These are phyloP conservation scores for Starmerella khaoyaiensis DNA, from an alignment of 805 yeast genomes.

Conservation along the genomic window DNA sequence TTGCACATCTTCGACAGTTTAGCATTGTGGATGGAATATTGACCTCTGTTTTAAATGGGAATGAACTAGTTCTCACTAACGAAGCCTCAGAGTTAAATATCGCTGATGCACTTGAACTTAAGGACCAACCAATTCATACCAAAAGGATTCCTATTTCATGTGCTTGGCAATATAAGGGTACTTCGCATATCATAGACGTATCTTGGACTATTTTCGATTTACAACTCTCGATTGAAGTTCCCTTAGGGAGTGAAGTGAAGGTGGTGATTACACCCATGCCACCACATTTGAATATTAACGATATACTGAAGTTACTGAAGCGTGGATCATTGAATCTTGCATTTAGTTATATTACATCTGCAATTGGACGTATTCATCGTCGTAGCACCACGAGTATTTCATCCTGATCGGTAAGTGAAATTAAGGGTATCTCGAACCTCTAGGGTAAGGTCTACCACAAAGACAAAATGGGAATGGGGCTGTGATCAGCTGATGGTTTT, in stretches of 20 bases:
- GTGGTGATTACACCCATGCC: slow-evolving; percentile 8
- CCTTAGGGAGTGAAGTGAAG: neutral
- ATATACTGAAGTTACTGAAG: slow-evolving; percentile 10
- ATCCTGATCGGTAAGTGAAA: too few relatives aligned
- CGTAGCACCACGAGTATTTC: slow-evolving; percentile 10
- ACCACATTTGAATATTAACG: slow-evolving; percentile 12
- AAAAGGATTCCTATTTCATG: slow-evolving; percentile 10
- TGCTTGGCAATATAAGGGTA: slow-evolving; percentile 1
- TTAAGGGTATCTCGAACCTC: too few relatives aligned
- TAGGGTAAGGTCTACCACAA: too few relatives aligned
- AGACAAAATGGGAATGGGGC: too few relatives aligned
- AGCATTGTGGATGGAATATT: slow-evolving; percentile 12
- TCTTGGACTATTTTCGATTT: slow-evolving; percentile 11
- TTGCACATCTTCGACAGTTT: slow-evolving; percentile 20
- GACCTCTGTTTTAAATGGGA: slow-evolving; percentile 14
- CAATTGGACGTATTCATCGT: slow-evolving; percentile 14
- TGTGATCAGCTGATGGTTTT: too few relatives aligned
- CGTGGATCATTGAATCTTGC: slow-evolving; percentile 18
- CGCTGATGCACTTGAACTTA: slow-evolving; percentile 21
- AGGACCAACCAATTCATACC: slow-evolving; percentile 16
- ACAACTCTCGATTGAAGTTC: slow-evolving; percentile 3
- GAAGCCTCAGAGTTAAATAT: slow-evolving; percentile 20
- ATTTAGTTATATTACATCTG: slow-evolving; percentile 15
- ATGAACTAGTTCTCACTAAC: slow-evolving; percentile 9
- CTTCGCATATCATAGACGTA: slow-evolving; percentile 1